Evolutionary conservation across 192 early-diverging fungal genomes (phyloP), one percentile per base, ranked within the genome.

Genomic region (Radiomyces spectabilis): DNA sequence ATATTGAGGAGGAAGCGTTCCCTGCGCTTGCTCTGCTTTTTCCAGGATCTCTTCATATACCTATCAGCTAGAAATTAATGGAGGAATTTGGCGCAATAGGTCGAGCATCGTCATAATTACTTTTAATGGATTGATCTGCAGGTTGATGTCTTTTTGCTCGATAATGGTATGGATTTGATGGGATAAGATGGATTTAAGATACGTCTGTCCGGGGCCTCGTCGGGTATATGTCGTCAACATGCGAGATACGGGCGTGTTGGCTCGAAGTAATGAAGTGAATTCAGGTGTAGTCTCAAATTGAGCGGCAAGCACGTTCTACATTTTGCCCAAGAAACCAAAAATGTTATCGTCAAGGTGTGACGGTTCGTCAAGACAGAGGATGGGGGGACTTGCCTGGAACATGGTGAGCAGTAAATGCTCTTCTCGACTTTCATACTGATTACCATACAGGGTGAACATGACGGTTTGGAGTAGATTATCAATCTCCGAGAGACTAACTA

Each of bases 361-460:
- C n/a, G n/a, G n/a, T n/a, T n/a, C n/a, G n/a, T n/a, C n/a, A n/a
- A n/a, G 24, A 24, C 30, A 30, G 9, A 0, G 29, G 41, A 57
- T 25, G 9, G 22, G 16, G 19, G 0, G 1, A 42, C 16, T 57
- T 66, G 86, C 85, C 76, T 95, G 92, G 63, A 97, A 92, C 90
- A 97, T 92, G 13, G 89, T 91, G 48, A 97, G 72, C 34, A 97
- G 63, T 39, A 97, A 72, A 69, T 92, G 86, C 73, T 97, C 94
- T 75, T 97, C 92, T 45, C 91, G 84, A 37, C 86, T 84, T 63
- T 97, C 93, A 70, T 92, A 95, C 71, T 95, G 92, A 68, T 95
- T 94, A 39, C 91, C 91, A 50, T 89, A 97, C 43, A 97, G 62
- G 1, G 92, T 92, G 53, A 94, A 94, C 92, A 97, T 95, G 58